These are phyloP conservation scores for Salisapilia sapeloensis DNA, from an alignment of 352 stramenopile genomes.

Conservation along the genomic window DNA sequence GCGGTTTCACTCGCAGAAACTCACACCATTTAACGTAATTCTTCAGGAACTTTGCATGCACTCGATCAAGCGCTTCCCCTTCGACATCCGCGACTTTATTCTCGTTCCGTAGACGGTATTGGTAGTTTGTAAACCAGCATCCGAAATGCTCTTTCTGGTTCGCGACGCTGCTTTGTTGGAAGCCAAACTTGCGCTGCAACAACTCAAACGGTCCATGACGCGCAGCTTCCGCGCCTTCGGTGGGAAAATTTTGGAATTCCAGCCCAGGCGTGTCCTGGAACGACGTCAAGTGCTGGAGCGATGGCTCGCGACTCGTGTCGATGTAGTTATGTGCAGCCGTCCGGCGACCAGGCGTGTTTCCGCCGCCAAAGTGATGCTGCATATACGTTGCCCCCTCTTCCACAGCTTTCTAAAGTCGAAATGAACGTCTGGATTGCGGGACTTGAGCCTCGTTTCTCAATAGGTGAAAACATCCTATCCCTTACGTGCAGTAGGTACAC, in stretches of 20 bases:
- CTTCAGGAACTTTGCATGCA: slow-evolving; percentile 76
- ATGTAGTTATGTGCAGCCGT: slow-evolving; percentile 70
- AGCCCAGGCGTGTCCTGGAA: slow-evolving; percentile 14
- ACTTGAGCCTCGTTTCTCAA: too few relatives aligned
- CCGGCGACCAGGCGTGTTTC: slow-evolving; percentile 19
- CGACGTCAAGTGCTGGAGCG: slow-evolving; percentile 43
- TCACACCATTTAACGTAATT: slow-evolving; percentile 92
- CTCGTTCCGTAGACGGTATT: slow-evolving; percentile 40
- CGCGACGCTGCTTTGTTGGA: slow-evolving; percentile 47
- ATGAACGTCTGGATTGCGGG: too few relatives aligned
- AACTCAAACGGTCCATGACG: slow-evolving; percentile 40
- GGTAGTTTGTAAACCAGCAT: slow-evolving; percentile 75
- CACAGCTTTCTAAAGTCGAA: too few relatives aligned
- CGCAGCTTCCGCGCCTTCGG: slow-evolving; percentile 1
- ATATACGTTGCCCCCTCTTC: too few relatives aligned
- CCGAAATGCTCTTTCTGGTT: slow-evolving; percentile 81
- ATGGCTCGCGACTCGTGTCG: slow-evolving; percentile 33
- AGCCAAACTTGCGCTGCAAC: slow-evolving; percentile 67
- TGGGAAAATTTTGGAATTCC: not conserved
- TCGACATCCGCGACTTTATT: slow-evolving; percentile 13
- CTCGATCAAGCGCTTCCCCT: slow-evolving; percentile 24
- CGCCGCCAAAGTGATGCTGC: too few relatives aligned
- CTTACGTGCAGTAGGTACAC: too few relatives aligned
- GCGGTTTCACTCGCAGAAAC: slow-evolving; percentile 78
- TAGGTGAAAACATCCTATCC: too few relatives aligned